phyloP scores from a whole-genome alignment of 495 filamentous ascomycete species.

The Hypoxylon subgilvum region DNA sequence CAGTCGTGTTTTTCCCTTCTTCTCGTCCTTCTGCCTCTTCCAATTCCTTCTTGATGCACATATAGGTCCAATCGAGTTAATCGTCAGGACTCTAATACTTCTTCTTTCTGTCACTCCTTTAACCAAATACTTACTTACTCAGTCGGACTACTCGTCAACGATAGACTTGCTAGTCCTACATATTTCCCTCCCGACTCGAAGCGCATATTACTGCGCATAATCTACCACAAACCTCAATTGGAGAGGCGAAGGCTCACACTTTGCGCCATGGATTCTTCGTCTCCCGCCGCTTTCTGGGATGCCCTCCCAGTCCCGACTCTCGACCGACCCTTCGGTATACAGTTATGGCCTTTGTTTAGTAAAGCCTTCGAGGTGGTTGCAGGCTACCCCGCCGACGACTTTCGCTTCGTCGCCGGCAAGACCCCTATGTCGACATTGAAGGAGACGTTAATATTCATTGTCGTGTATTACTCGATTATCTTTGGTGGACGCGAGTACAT shows the following conservation, averaged over 20 bases:
- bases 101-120: slow-evolving; percentile 44
- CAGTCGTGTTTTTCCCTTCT: slow-evolving; percentile 30
- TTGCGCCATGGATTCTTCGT: slow-evolving; percentile 49
- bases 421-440: slow-evolving; percentile 76
- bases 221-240: slow-evolving; percentile 9
- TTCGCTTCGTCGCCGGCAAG: slow-evolving; percentile 68
- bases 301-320: slow-evolving; percentile 76
- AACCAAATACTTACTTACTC: slow-evolving; percentile 22
- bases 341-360: slow-evolving; percentile 94
- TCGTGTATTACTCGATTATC: slow-evolving; percentile 75
- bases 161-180: slow-evolving; percentile 8
- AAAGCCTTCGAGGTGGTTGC: slow-evolving; percentile 74
- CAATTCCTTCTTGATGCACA: slow-evolving; percentile 10
- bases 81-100: slow-evolving; percentile 17
- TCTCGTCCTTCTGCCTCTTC: slow-evolving; percentile 1
- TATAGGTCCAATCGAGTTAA: slow-evolving; percentile 8
- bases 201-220: slow-evolving; percentile 23
- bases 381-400: slow-evolving; percentile 75
- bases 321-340: slow-evolving; percentile 89
- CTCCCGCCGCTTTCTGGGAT: slow-evolving; percentile 64
- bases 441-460: slow-evolving; percentile 66
- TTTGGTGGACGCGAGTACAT: slow-evolving; percentile 78
- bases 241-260: slow-evolving; percentile 3
- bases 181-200: slow-evolving; percentile 3
- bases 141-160: slow-evolving; percentile 8